A percentile compares a stretch with the other conserved stretches of the same genome.
Conservation (phyloP, 2,329 filamentous ascomycete genomes). For the Cordyceps cicadae region DNA sequence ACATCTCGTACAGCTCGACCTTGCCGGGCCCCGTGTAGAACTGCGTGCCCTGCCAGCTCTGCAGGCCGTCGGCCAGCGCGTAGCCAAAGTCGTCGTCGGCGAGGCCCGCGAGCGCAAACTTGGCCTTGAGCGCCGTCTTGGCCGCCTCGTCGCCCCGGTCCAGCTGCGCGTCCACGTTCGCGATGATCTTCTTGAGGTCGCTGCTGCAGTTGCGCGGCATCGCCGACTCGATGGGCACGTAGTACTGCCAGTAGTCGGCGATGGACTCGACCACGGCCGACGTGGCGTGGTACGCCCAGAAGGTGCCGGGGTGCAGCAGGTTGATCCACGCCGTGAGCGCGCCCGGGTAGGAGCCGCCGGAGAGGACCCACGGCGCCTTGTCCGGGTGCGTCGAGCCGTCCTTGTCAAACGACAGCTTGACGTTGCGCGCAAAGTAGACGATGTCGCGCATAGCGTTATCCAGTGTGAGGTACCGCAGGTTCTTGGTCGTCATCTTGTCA, state of each 20-base stretch:
- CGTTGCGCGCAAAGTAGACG: conserved; percentile 65
- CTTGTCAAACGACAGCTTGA: conserved; percentile 59
- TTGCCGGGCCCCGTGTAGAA: conserved; percentile 25
- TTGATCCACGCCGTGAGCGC: conserved; percentile 67
- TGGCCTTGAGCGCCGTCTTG: conserved; percentile 19
- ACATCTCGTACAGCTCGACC: conserved; percentile 27
- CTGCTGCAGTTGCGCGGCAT: conserved; percentile 52
- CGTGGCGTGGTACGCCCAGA: conserved; percentile 67
- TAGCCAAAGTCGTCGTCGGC: conserved; percentile 43
- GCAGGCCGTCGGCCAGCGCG: conserved; percentile 22
- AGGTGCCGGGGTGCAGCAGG: conserved; percentile 63
- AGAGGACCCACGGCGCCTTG: conserved; percentile 62
- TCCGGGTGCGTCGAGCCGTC: conserved; percentile 54
- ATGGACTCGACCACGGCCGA: conserved; percentile 70
- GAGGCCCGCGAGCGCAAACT: conserved; percentile 35
- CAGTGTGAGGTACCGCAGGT: conserved; percentile 67
- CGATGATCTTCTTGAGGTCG: conserved; percentile 47
- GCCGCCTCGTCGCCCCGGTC: conserved; percentile 7
- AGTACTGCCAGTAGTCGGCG: conserved; percentile 60
- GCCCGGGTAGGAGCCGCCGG: conserved; percentile 74
- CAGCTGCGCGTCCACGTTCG: conserved; percentile 22
- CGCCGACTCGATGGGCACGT: conserved; percentile 35
- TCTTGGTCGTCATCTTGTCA: conserved; percentile 54
- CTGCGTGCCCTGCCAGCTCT: conserved; percentile 29
- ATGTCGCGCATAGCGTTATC: conserved; percentile 71